Evolutionary conservation across 768 basidiomycete genomes (phyloP).

Genomic region (Phaeolepiota aurea): DNA sequence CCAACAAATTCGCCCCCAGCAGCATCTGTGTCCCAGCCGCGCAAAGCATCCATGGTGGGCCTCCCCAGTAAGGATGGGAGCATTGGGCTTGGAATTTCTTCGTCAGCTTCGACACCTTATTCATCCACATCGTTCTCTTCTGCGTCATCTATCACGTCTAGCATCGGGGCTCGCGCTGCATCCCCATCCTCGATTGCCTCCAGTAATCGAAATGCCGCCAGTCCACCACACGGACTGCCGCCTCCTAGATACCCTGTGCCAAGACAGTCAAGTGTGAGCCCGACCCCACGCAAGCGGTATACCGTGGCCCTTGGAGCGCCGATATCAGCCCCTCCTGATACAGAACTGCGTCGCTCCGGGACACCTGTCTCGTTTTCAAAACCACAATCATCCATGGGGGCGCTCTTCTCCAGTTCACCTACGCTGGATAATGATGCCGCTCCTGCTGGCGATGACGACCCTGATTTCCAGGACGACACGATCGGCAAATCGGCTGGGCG

Average conservation of each 20-base stretch:
- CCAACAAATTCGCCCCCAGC: constrained; percentile 40
- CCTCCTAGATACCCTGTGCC: constrained; percentile 28
- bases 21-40: constrained; percentile 33
- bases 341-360: constrained; percentile 7
- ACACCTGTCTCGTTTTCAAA: constrained; percentile 10
- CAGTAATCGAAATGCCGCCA: constrained; percentile 7
- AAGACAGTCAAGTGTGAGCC: constrained; percentile 50
- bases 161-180: constrained; percentile 4
- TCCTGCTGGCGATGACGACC: constrained; percentile 24
- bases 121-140: constrained; percentile 17
- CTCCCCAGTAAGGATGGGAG: constrained; percentile 11
- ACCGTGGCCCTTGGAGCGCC: constrained; percentile 80
- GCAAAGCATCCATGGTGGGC: constrained; percentile 35
- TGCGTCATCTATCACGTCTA: constrained; percentile 19
- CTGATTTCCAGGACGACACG: constrained; percentile 46
- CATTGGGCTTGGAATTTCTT: constrained; percentile 9
- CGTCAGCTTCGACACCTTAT: constrained; percentile 12
- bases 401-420: constrained; percentile 33
- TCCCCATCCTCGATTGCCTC: constrained; percentile 7
- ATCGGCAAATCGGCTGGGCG: constrained; percentile 47
- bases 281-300: constrained; percentile 78
- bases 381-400: constrained; percentile 24
- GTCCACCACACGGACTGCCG: constrained; percentile 26
- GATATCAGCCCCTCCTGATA: constrained; percentile 36
- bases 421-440: constrained; percentile 7